Evolutionary conservation across 164 flowering plant species (phyloP).

Genomic region (Vitis labrusca): DNA sequence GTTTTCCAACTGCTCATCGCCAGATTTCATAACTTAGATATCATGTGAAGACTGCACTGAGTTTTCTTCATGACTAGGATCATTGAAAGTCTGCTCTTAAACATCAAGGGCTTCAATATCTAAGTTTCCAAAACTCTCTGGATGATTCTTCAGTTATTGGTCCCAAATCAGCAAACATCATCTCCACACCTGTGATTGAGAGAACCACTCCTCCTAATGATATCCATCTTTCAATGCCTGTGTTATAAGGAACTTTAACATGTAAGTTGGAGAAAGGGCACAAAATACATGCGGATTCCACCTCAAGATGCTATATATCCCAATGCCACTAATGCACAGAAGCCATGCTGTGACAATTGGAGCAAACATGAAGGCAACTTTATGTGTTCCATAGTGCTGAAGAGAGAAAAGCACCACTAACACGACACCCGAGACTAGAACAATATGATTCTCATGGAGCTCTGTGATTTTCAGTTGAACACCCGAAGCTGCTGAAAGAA

Average conservation of each 20-base stretch:
- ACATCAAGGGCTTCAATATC: constrained; percentile 23
- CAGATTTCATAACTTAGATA: constrained; percentile 15
- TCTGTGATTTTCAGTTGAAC: constrained; percentile 36
- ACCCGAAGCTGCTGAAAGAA: constrained; percentile 75
- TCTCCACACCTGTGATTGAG: constrained; percentile 75
- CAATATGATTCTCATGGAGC: constrained; percentile 51
- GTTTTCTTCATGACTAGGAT: constrained; percentile 18
- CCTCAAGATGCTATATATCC: constrained; percentile 60
- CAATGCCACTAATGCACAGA: constrained; percentile 56
- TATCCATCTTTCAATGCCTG: constrained; percentile 67
- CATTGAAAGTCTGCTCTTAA: constrained; percentile 6
- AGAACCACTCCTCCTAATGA: constrained; percentile 79
- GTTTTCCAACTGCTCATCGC: constrained; percentile 11
- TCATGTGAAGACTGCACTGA: constrained; percentile 19
- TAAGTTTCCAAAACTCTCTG: constrained; percentile 8
- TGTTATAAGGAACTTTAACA: constrained; percentile 53
- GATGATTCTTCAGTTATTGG: constrained; percentile 6
- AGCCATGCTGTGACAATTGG: constrained; percentile 73
- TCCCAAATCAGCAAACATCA: constrained; percentile 77
- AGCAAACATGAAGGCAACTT: constrained; percentile 73
- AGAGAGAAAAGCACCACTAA: constrained; percentile 66
- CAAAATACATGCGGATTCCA: constrained; percentile 63
- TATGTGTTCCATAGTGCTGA: constrained; percentile 69
- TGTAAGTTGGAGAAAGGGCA: constrained; percentile 72
- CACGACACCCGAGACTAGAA: constrained; percentile 54